A percentile compares a stretch with the other conserved stretches of the same genome.
These are phyloP conservation scores for Teratosphaeriaceae sp. DNA, from an alignment of 2,329 filamentous ascomycete species.

Conservation along the genomic window DNA sequence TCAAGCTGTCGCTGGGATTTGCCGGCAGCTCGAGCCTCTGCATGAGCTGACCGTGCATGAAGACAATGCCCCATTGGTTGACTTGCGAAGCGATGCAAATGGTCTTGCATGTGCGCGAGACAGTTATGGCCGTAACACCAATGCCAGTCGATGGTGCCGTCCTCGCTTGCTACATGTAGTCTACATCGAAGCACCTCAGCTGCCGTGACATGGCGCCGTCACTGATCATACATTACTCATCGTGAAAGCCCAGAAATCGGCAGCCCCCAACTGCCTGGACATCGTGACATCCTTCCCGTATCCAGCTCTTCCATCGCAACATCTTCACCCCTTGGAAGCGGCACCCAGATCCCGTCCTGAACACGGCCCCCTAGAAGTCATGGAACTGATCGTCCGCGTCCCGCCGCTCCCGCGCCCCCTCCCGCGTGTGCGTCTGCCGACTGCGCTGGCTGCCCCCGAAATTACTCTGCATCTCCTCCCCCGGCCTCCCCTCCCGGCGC, in stretches of 20 bases:
- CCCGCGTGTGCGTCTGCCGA: constrained; percentile 7
- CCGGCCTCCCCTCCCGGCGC: constrained; percentile 21
- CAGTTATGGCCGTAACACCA: no score
- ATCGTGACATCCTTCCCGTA: not conserved
- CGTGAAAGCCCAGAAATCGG: not conserved
- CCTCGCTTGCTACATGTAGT: no score
- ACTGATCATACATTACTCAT: not conserved
- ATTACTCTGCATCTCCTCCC: constrained; percentile 15
- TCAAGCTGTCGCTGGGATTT: no score
- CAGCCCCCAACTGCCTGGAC: no score
- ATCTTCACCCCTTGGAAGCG: not conserved
- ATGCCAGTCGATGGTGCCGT: no score
- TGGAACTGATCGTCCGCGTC: constrained; percentile 22
- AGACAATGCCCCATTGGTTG: no score
- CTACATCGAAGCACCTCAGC: constrained; percentile 1
- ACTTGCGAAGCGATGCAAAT: no score
- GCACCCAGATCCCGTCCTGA: not conserved
- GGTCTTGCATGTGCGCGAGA: no score
- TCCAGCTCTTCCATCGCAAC: not conserved
- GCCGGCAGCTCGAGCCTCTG: no score
- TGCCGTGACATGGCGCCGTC: not conserved
- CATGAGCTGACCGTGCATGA: no score
- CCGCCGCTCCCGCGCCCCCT: constrained; percentile 11
- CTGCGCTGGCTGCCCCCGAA: constrained; percentile 8
- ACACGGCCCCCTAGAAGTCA: constrained; percentile 19